Conservation (phyloP, 176 grass and related monocot genomes). For the Aegilops longissima region DNA sequence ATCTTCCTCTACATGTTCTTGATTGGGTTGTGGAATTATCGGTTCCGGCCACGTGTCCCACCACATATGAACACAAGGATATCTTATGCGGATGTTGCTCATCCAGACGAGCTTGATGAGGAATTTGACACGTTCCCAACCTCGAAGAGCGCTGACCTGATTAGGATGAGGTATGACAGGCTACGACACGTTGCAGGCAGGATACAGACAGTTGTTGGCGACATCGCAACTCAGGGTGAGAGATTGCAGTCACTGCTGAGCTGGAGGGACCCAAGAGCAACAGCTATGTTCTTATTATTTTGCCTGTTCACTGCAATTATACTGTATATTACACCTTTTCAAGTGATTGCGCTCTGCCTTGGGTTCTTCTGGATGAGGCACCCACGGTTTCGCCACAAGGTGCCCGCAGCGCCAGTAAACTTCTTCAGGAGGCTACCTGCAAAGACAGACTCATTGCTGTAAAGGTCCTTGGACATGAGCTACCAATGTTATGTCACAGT, state of each 20-base stretch:
- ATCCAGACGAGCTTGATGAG: constrained; percentile 88
- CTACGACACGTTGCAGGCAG: constrained; percentile 74
- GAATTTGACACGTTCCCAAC: constrained; percentile 97
- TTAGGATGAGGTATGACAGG: constrained; percentile 80
- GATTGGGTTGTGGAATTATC: constrained; percentile 79
- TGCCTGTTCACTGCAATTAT: constrained; percentile 56
- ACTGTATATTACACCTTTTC: constrained; percentile 66
- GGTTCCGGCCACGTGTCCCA: constrained; percentile 69
- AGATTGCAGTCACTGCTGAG: constrained; percentile 77
- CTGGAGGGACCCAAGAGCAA: constrained; percentile 94
- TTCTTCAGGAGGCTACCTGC: constrained; percentile 93
- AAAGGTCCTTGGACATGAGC: constrained; percentile 21
- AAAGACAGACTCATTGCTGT: constrained; percentile 84
- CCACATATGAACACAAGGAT: constrained; percentile 83
- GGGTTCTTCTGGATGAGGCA: constrained; percentile 94
- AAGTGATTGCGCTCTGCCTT: constrained; percentile 44
- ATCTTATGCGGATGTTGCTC: constrained; percentile 58
- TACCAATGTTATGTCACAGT: background rate
- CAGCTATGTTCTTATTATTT: constrained; percentile 77
- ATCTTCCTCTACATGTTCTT: constrained; percentile 90
- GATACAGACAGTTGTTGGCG: constrained; percentile 85
- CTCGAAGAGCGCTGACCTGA: constrained; percentile 40
- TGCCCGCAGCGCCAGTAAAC: constrained; percentile 58
- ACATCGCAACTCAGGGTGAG: constrained; percentile 88
- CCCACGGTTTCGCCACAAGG: constrained; percentile 77